Conservation (phyloP, 352 stramenopile genomes). For the Poterioochromonas sp. region DNA sequence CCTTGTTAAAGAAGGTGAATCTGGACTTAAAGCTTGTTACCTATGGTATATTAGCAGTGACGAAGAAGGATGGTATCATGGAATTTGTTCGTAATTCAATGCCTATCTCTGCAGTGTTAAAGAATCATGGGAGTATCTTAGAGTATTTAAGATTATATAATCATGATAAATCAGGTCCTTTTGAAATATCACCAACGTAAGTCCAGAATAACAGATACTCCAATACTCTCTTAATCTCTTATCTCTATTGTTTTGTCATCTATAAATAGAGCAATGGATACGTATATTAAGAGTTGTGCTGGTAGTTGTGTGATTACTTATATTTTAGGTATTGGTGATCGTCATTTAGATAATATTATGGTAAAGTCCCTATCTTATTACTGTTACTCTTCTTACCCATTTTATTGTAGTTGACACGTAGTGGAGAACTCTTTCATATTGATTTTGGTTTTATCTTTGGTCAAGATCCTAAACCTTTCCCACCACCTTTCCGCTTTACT, state of each 20-base stretch:
- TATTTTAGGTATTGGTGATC: constrained; percentile 95
- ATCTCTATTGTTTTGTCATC: neutral
- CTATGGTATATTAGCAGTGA: constrained; percentile 76
- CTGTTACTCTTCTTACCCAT: neutral
- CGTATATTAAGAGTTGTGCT: constrained; percentile 92
- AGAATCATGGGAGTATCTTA: constrained; percentile 83
- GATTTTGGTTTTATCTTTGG: constrained; percentile 86
- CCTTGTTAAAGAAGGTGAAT: constrained; percentile 94
- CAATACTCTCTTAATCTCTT: neutral
- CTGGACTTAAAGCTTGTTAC: constrained; percentile 93
- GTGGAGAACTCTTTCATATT: constrained; percentile 98
- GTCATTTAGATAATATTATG: constrained; percentile 99
- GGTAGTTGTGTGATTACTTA: constrained; percentile 99
- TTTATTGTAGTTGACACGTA: constrained; percentile 56
- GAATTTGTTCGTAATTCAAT: constrained; percentile 92
- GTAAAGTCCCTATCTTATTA: neutral
- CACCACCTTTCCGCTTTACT: constrained; percentile 94
- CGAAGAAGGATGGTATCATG: constrained; percentile 81
- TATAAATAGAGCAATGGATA: constrained; percentile 63
- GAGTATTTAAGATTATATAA: constrained; percentile 72
- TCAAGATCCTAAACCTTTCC: constrained; percentile 92
- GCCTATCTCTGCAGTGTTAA: constrained; percentile 88
- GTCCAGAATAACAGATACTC: neutral
- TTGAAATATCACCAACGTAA: constrained; percentile 52
- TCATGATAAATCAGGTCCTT: constrained; percentile 55